Percentiles rank a stretch among this genome's conserved stretches.
Conservation (phyloP, 345 rosid genomes). For the Aegle marmelos region DNA sequence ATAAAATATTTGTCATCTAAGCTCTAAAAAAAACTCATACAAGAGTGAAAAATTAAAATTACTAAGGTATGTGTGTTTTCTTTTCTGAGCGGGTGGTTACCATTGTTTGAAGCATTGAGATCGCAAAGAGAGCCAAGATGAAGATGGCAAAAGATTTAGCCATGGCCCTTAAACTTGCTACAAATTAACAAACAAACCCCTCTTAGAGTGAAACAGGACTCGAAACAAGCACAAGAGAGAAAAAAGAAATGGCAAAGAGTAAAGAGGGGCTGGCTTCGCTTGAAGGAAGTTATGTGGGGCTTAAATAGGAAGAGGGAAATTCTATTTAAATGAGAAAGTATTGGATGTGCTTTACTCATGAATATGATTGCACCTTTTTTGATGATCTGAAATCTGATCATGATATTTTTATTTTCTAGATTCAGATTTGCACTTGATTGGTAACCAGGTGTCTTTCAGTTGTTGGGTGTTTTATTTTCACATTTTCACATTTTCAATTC, state of each 20-base stretch:
- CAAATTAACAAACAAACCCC: constrained; percentile 7
- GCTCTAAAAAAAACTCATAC: background rate
- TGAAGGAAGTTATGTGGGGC: constrained; percentile 21
- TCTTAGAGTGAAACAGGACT: background rate
- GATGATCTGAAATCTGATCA: background rate
- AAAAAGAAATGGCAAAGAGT: background rate
- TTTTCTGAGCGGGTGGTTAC: constrained; percentile 20
- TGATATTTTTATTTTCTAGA: background rate
- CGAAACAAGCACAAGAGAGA: background rate
- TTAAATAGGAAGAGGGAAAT: constrained; percentile 28
- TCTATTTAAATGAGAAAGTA: background rate
- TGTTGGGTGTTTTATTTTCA: background rate
- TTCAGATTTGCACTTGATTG: background rate
- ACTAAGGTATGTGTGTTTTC: background rate
- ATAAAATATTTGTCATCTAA: background rate
- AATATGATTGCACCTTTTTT: background rate
- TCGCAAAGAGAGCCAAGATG: constrained; percentile 57
- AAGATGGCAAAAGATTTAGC: constrained; percentile 48
- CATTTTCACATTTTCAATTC: background rate
- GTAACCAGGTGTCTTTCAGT: background rate
- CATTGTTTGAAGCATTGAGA: constrained; percentile 62
- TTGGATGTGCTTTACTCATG: background rate
- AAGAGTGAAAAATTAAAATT: background rate
- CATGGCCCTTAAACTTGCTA: constrained; percentile 28
- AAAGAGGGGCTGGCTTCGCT: constrained; percentile 33